Evolutionary conservation across 139 green algal species (phyloP).

Genomic region (Ostreobium quekettii): DNA sequence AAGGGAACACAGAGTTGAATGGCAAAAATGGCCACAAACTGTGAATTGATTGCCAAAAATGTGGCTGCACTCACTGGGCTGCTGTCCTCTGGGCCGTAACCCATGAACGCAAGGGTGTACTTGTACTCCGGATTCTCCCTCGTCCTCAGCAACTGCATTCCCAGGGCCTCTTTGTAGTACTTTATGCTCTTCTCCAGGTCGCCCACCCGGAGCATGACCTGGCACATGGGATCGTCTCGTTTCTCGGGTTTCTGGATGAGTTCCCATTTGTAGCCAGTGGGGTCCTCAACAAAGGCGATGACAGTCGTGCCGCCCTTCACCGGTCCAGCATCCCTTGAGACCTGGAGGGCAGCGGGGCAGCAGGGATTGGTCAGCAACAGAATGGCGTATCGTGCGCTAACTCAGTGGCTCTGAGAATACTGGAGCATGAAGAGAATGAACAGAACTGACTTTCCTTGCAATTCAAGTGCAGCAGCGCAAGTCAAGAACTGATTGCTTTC

Average conservation of each 20-base stretch:
- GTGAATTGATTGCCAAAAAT: neutral
- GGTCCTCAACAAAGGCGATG: slow-evolving; percentile 88
- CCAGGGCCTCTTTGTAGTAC: slow-evolving; percentile 74
- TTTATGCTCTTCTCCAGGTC: slow-evolving; percentile 73
- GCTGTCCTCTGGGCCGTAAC: slow-evolving; percentile 68
- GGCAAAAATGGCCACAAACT: too few species aligned
- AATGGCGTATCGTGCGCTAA: too few species aligned
- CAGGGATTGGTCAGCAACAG: too few species aligned
- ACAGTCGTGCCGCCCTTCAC: slow-evolving; percentile 81
- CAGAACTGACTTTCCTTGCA: too few species aligned
- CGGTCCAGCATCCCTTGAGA: slow-evolving; percentile 72
- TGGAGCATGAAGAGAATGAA: too few species aligned
- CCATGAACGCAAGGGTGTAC: slow-evolving; percentile 63
- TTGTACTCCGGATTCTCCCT: slow-evolving; percentile 75
- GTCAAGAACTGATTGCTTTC: too few species aligned
- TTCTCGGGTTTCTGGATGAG: slow-evolving; percentile 58
- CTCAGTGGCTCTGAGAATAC: too few species aligned
- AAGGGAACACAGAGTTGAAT: neutral
- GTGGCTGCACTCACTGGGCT: neutral
- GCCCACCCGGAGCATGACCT: slow-evolving; percentile 87
- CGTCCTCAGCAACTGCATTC: slow-evolving; percentile 55
- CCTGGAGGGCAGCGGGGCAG: too few species aligned
- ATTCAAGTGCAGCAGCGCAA: too few species aligned
- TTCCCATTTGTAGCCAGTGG: slow-evolving; percentile 72
- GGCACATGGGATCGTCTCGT: slow-evolving; percentile 56